Conservation (phyloP, 2,329 filamentous ascomycete species). For the Phaeosphaeriaceae sp. region DNA sequence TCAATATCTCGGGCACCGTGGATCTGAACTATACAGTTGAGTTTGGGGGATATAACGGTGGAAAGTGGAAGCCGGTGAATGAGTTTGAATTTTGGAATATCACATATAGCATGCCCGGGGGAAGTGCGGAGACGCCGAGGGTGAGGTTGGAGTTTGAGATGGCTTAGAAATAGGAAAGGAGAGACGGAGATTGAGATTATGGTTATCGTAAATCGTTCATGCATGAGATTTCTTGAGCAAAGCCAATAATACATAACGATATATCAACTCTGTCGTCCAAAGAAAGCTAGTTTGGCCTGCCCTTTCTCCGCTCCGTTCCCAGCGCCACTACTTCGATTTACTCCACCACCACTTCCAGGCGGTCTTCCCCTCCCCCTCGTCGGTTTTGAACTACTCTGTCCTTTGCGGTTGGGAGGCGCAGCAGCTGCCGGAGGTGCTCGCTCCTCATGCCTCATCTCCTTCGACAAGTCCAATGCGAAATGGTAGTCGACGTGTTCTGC, state of each 20-base stretch:
- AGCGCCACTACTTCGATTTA: conserved; percentile 19
- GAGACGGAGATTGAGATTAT: background rate
- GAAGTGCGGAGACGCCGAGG: conserved; percentile 32
- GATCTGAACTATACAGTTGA: conserved; percentile 49
- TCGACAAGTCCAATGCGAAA: conserved; percentile 84
- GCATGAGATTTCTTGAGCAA: too few species aligned
- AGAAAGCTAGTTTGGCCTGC: conserved; percentile 52
- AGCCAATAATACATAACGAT: too few species aligned
- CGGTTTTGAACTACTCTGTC: conserved; percentile 23
- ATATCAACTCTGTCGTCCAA: conserved; percentile 40
- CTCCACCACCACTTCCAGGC: conserved; percentile 27
- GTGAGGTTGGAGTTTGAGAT: conserved; percentile 33
- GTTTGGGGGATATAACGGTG: conserved; percentile 54
- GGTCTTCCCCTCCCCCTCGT: conserved; percentile 47
- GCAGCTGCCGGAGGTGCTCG: conserved; percentile 8
- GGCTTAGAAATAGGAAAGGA: conserved; percentile 3
- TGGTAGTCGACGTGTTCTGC: conserved; percentile 93
- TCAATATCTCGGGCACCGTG: conserved; percentile 57
- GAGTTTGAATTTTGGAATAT: conserved; percentile 54
- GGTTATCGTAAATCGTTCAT: background rate
- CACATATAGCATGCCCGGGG: conserved; percentile 48
- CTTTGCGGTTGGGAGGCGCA: conserved; percentile 10
- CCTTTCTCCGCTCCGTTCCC: conserved; percentile 54
- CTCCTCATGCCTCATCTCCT: conserved; percentile 55
- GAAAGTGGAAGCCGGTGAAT: conserved; percentile 45